phyloP scores from a whole-genome alignment of 495 filamentous ascomycete genomes.

The Neurospora sp. region DNA sequence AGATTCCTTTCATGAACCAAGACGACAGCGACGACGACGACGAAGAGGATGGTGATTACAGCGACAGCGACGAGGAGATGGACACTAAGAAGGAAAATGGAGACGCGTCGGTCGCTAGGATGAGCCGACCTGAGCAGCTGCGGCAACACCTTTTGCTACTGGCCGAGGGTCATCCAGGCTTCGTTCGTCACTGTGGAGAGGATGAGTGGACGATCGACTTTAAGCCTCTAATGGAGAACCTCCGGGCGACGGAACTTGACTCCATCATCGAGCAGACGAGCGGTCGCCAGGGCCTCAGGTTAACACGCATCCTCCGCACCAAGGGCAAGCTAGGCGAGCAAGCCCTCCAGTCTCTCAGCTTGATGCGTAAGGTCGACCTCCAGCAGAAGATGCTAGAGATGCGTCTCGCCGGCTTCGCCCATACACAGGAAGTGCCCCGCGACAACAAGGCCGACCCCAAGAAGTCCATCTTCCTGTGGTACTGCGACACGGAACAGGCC shows the following conservation, averaged over 20 bases:
- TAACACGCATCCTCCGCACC: constrained; percentile 69
- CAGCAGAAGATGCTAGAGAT: constrained; percentile 71
- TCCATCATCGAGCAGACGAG: constrained; percentile 63
- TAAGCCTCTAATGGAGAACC: constrained; percentile 49
- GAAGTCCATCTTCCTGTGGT: constrained; percentile 82
- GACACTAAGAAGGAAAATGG: constrained; percentile 27
- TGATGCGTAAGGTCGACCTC: constrained; percentile 70
- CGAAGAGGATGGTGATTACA: constrained; percentile 32
- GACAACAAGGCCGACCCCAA: constrained; percentile 66
- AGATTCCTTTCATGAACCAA: constrained; percentile 23
- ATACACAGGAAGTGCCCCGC: constrained; percentile 84
- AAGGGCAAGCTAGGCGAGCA: constrained; percentile 92
- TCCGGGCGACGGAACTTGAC: constrained; percentile 69
- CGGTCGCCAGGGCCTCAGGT: constrained; percentile 62
- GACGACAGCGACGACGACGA: constrained; percentile 29
- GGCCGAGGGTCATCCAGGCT: constrained; percentile 56
- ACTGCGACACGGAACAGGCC: constrained; percentile 65
- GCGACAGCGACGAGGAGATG: constrained; percentile 22
- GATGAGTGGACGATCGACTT: constrained; percentile 76
- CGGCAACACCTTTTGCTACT: constrained; percentile 65
- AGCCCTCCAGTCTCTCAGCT: constrained; percentile 56
- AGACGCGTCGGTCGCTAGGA: constrained; percentile 21
- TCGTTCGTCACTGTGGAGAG: constrained; percentile 52
- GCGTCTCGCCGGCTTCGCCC: constrained; percentile 71
- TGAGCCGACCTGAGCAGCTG: constrained; percentile 51